These are phyloP conservation scores for Zygoascus flipseniorum DNA, from an alignment of 805 yeast genomes.

Conservation along the genomic window DNA sequence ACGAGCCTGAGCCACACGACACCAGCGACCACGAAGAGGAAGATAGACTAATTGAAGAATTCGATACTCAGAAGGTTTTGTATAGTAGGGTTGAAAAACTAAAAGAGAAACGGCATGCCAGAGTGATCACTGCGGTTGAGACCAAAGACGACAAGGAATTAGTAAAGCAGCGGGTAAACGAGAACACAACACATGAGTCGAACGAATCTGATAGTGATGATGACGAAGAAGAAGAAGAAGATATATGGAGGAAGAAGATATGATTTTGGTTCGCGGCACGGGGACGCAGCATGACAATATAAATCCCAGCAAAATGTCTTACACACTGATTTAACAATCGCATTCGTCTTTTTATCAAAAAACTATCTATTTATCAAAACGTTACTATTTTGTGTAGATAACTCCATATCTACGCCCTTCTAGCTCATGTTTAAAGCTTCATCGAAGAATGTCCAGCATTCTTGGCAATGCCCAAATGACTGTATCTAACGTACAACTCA, in stretches of 20 bases:
- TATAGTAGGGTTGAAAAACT: constrained; percentile 6
- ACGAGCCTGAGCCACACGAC: not conserved
- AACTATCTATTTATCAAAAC: no score
- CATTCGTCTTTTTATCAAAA: no score
- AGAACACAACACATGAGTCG: not conserved
- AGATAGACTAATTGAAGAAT: constrained; percentile 6
- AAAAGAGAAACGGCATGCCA: constrained; percentile 1
- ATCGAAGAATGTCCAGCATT: not conserved
- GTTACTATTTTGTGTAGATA: no score
- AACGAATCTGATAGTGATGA: not conserved
- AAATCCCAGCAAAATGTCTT: no score
- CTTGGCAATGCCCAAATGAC: not conserved
- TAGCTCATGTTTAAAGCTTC: no score
- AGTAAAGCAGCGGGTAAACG: not conserved
- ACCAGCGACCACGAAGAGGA: constrained; percentile 5
- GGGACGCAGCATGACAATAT: no score
- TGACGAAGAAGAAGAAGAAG: constrained; percentile 7
- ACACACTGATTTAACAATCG: no score
- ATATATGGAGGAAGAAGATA: constrained; percentile 4
- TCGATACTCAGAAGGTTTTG: constrained; percentile 10
- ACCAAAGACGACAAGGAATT: not conserved
- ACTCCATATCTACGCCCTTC: no score
- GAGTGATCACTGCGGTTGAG: not conserved
- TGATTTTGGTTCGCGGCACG: not conserved
- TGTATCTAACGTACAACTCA: constrained; percentile 57